Percentiles rank a stretch among this genome's conserved stretches.
Conservation (phyloP, 441 rosid species). For the Biscutella laevigata region DNA sequence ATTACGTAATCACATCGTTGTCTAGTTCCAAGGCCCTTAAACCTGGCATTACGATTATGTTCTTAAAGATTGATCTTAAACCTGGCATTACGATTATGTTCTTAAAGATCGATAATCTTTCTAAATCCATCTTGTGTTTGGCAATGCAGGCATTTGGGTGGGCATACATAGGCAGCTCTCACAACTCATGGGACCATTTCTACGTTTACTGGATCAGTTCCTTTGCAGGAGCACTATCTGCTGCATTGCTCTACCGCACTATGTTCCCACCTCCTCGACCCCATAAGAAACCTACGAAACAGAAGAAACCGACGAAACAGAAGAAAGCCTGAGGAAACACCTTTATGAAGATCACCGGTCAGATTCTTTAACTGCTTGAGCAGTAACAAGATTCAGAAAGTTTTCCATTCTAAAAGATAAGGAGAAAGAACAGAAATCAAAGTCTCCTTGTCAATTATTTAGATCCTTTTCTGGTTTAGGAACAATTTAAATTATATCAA, state of each 20-base stretch:
- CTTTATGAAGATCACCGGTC: background rate
- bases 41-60: background rate
- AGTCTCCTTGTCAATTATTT: conserved; percentile 12
- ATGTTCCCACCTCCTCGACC: conserved; percentile 49
- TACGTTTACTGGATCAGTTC: conserved; percentile 96
- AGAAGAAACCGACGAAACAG: no score
- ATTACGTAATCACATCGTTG: background rate
- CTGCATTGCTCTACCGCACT: conserved; percentile 69
- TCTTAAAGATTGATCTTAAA: background rate
- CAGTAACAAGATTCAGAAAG: conserved; percentile 8
- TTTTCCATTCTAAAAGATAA: conserved; percentile 3
- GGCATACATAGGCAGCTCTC: conserved; percentile 72
- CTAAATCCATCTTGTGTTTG: background rate
- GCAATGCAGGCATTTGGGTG: conserved; percentile 87
- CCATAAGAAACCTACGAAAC: no score
- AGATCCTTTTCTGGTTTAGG: background rate
- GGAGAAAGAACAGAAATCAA: background rate
- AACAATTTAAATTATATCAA: background rate
- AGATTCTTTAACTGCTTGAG: conserved; percentile 2
- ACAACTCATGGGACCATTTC: conserved; percentile 86
- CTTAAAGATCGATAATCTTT: background rate
- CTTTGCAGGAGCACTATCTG: conserved; percentile 66
- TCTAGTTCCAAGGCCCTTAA: background rate
- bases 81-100: background rate
- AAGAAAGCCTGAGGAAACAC: conserved; percentile 47